These are phyloP conservation scores for Trypanosoma conorhini DNA, from an alignment of 208 protist genomes.

Conservation along the genomic window DNA sequence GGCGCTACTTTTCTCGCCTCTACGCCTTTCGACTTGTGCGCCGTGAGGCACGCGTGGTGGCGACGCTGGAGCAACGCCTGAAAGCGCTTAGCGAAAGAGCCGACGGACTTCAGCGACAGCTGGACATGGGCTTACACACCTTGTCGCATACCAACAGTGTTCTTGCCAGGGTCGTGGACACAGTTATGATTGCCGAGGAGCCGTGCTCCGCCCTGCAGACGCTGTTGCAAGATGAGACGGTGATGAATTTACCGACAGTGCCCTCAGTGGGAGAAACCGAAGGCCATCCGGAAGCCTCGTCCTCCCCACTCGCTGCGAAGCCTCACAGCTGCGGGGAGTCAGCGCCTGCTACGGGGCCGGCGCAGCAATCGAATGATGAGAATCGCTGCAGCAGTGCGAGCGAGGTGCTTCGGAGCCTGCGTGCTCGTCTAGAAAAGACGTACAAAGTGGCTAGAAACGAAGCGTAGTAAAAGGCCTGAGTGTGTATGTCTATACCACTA, in stretches of 20 bases:
- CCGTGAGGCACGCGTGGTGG: neutral
- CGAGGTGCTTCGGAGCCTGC: constrained; percentile 20
- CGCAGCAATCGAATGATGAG: neutral
- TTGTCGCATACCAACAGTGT: constrained; percentile 35
- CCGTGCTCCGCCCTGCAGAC: constrained; percentile 17
- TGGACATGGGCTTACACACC: constrained; percentile 31
- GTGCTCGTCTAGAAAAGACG: constrained; percentile 17
- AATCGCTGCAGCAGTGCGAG: neutral
- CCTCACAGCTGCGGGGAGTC: neutral
- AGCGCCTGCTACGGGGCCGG: neutral
- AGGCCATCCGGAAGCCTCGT: neutral
- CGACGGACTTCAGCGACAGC: constrained; percentile 20
- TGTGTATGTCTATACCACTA: neutral
- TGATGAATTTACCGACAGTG: neutral
- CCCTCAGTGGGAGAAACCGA: neutral
- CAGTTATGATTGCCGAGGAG: constrained; percentile 23
- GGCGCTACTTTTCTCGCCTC: constrained; percentile 29
- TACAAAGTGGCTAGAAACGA: constrained; percentile 8
- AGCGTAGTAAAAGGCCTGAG: neutral
- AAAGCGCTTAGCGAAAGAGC: constrained; percentile 9
- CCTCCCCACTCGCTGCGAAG: neutral
- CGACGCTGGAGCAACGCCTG: constrained; percentile 18
- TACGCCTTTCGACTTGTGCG: constrained; percentile 13
- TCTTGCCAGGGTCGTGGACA: constrained; percentile 29
- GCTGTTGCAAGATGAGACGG: constrained; percentile 4